phyloP scores from a whole-genome alignment of 305 asterid species.

The Fraxinus xanthoxyloides region DNA sequence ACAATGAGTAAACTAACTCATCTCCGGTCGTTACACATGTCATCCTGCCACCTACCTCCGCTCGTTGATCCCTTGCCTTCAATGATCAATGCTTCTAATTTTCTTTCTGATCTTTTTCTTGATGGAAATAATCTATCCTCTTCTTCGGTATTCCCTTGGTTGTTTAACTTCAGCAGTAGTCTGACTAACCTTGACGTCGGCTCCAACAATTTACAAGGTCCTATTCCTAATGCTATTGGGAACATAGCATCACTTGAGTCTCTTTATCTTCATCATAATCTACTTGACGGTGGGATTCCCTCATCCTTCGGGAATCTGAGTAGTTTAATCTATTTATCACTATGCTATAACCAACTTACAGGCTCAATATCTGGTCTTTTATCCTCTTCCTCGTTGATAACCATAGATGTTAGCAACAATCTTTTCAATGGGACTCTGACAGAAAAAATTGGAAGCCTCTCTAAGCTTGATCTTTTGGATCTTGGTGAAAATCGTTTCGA shows the following conservation, averaged over 20 bases:
- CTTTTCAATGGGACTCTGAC: constrained; percentile 9
- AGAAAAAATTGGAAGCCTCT: constrained; percentile 1
- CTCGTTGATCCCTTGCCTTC: not conserved
- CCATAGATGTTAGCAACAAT: not conserved
- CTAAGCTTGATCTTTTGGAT: not conserved
- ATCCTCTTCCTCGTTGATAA: constrained; percentile 13
- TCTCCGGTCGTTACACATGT: not conserved
- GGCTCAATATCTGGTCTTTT: constrained; percentile 27
- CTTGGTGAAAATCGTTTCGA: constrained; percentile 7
- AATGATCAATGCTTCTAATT: not conserved
- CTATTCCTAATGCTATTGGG: not conserved
- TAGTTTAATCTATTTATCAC: not conserved
- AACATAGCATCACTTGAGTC: not conserved
- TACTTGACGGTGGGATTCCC: constrained; percentile 14
- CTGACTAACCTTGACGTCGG: not conserved
- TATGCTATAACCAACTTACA: constrained; percentile 5
- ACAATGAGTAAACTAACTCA: not conserved
- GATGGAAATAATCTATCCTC: not conserved
- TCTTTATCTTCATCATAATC: not conserved
- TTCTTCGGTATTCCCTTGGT: not conserved
- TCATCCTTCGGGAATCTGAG: constrained; percentile 17
- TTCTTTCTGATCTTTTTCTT: not conserved
- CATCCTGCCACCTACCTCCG: not conserved
- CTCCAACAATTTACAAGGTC: not conserved
- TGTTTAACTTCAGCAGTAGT: constrained; percentile 5